These are phyloP conservation scores for Lavandula angustifolia DNA, from an alignment of 257 asterid genomes.

Conservation along the genomic window DNA sequence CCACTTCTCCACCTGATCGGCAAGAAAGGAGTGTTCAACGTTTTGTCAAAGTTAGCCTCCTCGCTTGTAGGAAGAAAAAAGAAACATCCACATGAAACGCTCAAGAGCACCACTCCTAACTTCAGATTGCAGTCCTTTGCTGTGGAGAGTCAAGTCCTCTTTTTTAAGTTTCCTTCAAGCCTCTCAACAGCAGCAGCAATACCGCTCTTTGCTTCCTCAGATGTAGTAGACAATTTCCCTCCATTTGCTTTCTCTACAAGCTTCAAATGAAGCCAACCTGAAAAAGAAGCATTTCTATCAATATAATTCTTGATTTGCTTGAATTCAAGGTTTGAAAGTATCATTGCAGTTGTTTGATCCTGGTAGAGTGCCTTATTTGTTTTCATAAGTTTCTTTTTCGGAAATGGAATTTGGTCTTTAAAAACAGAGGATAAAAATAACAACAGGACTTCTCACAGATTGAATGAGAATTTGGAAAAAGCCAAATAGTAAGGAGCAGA, in stretches of 20 bases:
- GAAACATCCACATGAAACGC: constrained; percentile 15
- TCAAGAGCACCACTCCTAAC: constrained; percentile 3
- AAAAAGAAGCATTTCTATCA: constrained; percentile 29
- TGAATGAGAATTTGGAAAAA: too few relatives aligned
- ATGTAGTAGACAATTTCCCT: constrained; percentile 42
- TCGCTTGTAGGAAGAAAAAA: background rate
- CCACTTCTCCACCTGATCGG: constrained; percentile 25
- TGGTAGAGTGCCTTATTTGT: too few relatives aligned
- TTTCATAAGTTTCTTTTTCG: too few relatives aligned
- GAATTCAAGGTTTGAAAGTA: constrained; percentile 2
- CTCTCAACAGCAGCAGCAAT: constrained; percentile 73
- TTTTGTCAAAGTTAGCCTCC: too few relatives aligned
- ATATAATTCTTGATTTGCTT: constrained; percentile 23
- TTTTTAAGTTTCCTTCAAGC: constrained; percentile 58
- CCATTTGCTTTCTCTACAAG: constrained; percentile 88
- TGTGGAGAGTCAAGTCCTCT: constrained; percentile 36
- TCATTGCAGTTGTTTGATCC: too few relatives aligned
- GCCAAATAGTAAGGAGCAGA: too few relatives aligned
- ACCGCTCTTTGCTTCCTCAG: constrained; percentile 46
- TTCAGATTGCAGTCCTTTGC: constrained; percentile 17
- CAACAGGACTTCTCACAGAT: too few relatives aligned
- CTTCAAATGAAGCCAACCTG: constrained; percentile 95
- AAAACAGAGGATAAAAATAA: too few relatives aligned
- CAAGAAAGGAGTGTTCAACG: constrained; percentile 6
- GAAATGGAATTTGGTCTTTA: too few relatives aligned